These are phyloP conservation scores for Cadophora sp. DNA, from an alignment of 2,329 filamentous ascomycete species.

Conservation along the genomic window DNA sequence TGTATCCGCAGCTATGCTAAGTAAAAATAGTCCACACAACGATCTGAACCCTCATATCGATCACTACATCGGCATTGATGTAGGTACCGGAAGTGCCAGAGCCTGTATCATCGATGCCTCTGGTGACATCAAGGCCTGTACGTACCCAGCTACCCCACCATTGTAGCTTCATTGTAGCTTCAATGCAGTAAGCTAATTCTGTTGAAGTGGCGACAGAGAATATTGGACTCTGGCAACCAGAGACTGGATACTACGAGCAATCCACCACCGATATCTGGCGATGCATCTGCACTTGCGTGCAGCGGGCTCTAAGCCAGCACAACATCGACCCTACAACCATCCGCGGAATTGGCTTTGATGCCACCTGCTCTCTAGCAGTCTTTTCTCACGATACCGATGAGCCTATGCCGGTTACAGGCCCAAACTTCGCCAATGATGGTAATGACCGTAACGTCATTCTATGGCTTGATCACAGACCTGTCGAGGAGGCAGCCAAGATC, in stretches of 20 bases:
- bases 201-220: conserved; percentile 68
- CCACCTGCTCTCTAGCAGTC: conserved; percentile 95
- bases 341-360: conserved; percentile 94
- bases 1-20: conserved; percentile 21
- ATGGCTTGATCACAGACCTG: conserved; percentile 95
- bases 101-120: conserved; percentile 94
- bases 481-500: conserved; percentile 90
- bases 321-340: conserved; percentile 78
- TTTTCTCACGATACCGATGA: conserved; percentile 90
- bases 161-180: not conserved
- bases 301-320: conserved; percentile 81
- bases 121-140: conserved; percentile 78
- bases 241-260: conserved; percentile 88
- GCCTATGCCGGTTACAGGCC: conserved; percentile 88
- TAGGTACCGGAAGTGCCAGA: conserved; percentile 93
- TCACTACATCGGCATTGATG: conserved; percentile 86
- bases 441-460: conserved; percentile 95
- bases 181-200: conserved; percentile 26
- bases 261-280: conserved; percentile 97
- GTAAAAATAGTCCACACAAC: conserved; percentile 43
- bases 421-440: conserved; percentile 79
- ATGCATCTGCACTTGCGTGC: conserved; percentile 89
- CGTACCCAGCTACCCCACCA: conserved; percentile 18
- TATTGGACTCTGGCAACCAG: conserved; percentile 81
- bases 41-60: conserved; percentile 53